phyloP scores from a whole-genome alignment of 2,329 filamentous ascomycete genomes.

The Hypomyces rosellus region DNA sequence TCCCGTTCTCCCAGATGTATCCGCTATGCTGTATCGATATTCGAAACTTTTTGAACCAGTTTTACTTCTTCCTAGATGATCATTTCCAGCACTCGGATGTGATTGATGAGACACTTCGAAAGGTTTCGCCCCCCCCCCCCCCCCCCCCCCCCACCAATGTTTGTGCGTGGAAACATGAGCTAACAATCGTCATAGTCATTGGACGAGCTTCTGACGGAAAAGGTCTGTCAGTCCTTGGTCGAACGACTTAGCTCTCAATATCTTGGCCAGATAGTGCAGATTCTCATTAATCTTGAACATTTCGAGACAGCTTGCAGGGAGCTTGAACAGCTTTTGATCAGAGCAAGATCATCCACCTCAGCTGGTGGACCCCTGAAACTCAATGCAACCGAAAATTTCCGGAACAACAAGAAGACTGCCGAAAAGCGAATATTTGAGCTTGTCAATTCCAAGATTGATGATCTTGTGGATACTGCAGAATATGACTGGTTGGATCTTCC shows the following conservation, averaged over 20 bases:
- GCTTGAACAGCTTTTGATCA: conserved; percentile 77
- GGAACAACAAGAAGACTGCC: conserved; percentile 86
- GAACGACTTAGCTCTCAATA: conserved; percentile 89
- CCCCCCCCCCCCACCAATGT: conserved; percentile 9
- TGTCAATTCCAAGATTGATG: conserved; percentile 97
- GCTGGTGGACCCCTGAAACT: conserved; percentile 75
- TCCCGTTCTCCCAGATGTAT: conserved; percentile 99
- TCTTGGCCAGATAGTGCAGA: conserved; percentile 95
- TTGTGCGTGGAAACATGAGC: background rate
- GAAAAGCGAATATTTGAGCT: conserved; percentile 98
- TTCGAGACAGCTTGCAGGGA: conserved; percentile 92
- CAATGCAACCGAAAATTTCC: conserved; percentile 78
- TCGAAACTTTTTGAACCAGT: conserved; percentile 93
- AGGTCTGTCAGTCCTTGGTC: conserved; percentile 85
- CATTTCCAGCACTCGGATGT: conserved; percentile 86
- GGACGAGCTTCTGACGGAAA: conserved; percentile 88
- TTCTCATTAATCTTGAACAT: conserved; percentile 94
- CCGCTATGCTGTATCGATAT: conserved; percentile 97
- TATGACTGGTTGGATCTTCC: conserved; percentile 69
- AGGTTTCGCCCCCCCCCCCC: conserved; percentile 44
- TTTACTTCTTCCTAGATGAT: conserved; percentile 95
- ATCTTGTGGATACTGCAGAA: conserved; percentile 92
- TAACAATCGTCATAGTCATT: conserved; percentile 53
- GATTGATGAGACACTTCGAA: conserved; percentile 85
- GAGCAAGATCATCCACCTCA: conserved; percentile 74